Percentiles rank a stretch among this genome's conserved stretches.
Conservation (phyloP, 2,329 filamentous ascomycete species). For the Aspergillus intermedius region DNA sequence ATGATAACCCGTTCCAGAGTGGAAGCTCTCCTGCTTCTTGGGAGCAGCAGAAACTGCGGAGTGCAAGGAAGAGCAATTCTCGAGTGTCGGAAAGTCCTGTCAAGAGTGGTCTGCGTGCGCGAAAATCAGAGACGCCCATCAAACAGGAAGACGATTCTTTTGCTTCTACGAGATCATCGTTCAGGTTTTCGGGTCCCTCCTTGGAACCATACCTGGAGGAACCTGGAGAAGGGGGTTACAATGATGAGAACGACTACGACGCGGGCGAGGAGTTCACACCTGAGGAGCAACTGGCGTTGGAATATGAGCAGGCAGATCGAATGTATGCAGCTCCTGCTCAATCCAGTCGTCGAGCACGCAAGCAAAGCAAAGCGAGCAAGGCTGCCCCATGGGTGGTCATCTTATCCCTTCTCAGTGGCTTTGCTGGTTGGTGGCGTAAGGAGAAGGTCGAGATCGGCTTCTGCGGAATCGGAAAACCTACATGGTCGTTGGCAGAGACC, state of each 20-base stretch:
- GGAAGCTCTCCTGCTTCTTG: constrained; percentile 62
- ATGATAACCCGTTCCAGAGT: constrained; percentile 90
- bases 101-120: constrained; percentile 21
- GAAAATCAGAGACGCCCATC: constrained; percentile 30
- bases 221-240: constrained; percentile 30
- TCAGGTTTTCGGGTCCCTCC: constrained; percentile 48
- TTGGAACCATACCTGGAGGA: constrained; percentile 34
- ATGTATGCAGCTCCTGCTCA: constrained; percentile 21
- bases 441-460: constrained; percentile 97
- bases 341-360: constrained; percentile 19
- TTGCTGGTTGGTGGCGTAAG: constrained; percentile 79
- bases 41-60: constrained; percentile 39
- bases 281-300: constrained; percentile 75
- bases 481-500: constrained; percentile 52
- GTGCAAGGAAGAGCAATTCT: constrained; percentile 46
- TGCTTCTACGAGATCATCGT: constrained; percentile 51
- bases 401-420: constrained; percentile 61
- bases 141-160: constrained; percentile 48
- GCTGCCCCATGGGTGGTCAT: constrained; percentile 67
- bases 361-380: constrained; percentile 44
- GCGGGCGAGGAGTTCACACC: constrained; percentile 90
- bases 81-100: constrained; percentile 31
- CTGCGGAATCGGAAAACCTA: constrained; percentile 72
- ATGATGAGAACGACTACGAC: constrained; percentile 54
- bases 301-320: constrained; percentile 57